These are phyloP conservation scores for Paecilomyces sp. DNA, from an alignment of 2,329 filamentous ascomycete species.

Conservation along the genomic window DNA sequence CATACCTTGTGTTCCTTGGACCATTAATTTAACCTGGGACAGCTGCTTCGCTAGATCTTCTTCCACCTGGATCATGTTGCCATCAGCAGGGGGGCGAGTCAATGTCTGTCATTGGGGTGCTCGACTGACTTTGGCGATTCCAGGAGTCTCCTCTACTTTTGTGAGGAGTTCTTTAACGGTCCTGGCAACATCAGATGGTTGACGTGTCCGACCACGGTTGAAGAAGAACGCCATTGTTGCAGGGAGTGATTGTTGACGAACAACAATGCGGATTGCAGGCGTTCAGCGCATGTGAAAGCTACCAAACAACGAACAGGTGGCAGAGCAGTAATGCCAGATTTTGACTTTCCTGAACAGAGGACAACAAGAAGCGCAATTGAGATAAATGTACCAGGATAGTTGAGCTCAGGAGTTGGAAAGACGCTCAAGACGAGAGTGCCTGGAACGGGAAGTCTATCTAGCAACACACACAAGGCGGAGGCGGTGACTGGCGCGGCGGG, in stretches of 20 bases:
- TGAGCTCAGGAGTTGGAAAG: background rate
- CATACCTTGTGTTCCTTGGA: conserved; percentile 85
- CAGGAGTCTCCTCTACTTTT: conserved; percentile 53
- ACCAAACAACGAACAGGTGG: background rate
- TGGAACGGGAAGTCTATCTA: conserved; percentile 9
- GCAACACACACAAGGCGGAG: conserved; percentile 4
- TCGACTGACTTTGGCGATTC: conserved; percentile 46
- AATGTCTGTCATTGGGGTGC: conserved; percentile 1
- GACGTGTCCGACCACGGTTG: conserved; percentile 54
- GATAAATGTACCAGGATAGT: background rate
- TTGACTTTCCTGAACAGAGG: background rate
- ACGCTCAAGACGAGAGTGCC: conserved; percentile 1
- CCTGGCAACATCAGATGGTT: conserved; percentile 54
- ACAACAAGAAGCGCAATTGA: background rate
- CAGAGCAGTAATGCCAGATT: background rate
- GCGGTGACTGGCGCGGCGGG: conserved; percentile 8
- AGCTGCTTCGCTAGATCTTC: conserved; percentile 85
- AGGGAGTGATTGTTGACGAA: conserved; percentile 6
- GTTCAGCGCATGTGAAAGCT: conserved; percentile 2
- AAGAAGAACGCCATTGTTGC: conserved; percentile 63
- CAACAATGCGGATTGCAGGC: conserved; percentile 4
- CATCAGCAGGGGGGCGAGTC: conserved; percentile 9
- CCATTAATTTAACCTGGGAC: conserved; percentile 81
- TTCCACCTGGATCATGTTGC: conserved; percentile 51
- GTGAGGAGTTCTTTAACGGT: conserved; percentile 57